Evolutionary conservation across 2,329 filamentous ascomycete species (phyloP), one percentile per base, ranked within the genome.

Genomic region (Exophiala xenobiotica): DNA sequence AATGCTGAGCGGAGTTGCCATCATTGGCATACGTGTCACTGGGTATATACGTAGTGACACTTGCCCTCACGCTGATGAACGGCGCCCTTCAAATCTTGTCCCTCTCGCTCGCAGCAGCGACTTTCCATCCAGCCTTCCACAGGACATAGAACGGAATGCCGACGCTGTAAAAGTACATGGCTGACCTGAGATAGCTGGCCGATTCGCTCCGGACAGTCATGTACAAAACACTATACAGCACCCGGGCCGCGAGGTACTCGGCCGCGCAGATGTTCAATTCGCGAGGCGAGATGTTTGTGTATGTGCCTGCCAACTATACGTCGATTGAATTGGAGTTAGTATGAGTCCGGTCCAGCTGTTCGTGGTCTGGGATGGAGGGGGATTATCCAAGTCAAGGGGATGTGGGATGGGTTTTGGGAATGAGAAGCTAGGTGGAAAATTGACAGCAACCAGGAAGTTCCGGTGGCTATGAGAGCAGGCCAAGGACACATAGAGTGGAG

Each of bases 211-310:
- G 54, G 4, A 62, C 61, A 3, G 66, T 63, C 58, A 70, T 64
- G 49, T 69, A 70, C 11, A 65, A 44, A 4, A 63, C 64, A 2
- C 64, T 68, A 54, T 69, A 70, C 20, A 68, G 33, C 2, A 66
- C 44, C n/a, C 67, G 56, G 2, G 58, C 63, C 7, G 62, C 61
- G 11, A 70, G 46, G 44, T 69, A 70, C 47, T 69, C 65, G 18
- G 62, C 55, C 0, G 66, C 64, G 23, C 68, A 58, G 6, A 59
- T 49, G 44, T 70, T 69, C 38, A 69, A 48, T 19, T 68, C 67
- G 16, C 53, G 58, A 1, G 61, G 50, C 9, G 65, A 61, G 6
- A 70, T 49, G 8, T 64, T 65, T 11, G 64, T 63, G n/a, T 65
- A 48, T 42, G 67, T 69, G 31, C 67, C 66, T 4, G 63, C 67